Percentiles rank a stretch among this genome's conserved stretches.
phyloP scores from a whole-genome alignment of 768 basidiomycete species.

The Saitozyma sp. region DNA sequence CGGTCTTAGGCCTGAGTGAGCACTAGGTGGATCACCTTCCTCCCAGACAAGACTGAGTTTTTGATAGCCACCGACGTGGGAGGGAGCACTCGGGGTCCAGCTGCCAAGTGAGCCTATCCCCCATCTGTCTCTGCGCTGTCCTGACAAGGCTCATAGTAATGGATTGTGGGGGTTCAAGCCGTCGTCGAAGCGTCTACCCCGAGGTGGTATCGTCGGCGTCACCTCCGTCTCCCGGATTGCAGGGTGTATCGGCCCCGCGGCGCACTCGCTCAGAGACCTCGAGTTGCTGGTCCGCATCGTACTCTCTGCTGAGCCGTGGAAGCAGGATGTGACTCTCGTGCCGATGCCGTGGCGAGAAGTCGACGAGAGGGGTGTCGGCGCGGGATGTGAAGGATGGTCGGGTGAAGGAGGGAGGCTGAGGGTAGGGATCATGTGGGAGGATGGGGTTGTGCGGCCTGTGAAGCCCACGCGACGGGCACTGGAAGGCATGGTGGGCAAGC shows the following conservation, averaged over 20 bases:
- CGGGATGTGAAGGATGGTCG: background rate
- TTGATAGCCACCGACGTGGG: constrained; percentile 20
- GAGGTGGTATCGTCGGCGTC: background rate
- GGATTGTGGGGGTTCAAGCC: constrained; percentile 28
- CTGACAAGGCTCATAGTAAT: background rate
- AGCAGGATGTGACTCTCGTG: constrained; percentile 2
- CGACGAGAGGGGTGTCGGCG: background rate
- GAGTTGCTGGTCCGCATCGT: constrained; percentile 18
- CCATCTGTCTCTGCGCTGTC: background rate
- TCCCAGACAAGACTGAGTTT: too few species aligned
- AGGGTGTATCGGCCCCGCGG: constrained; percentile 20
- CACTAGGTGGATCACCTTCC: background rate
- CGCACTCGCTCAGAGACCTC: constrained; percentile 17
- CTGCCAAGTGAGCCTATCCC: background rate
- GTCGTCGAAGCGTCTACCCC: constrained; percentile 17
- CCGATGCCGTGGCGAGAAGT: constrained; percentile 21
- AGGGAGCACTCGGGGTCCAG: constrained; percentile 23
- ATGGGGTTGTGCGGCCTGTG: constrained; percentile 31
- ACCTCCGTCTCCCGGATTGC: background rate
- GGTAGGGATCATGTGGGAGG: constrained; percentile 31
- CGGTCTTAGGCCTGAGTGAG: constrained; percentile 12
- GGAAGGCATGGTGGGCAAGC: constrained; percentile 43
- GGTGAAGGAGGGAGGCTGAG: background rate
- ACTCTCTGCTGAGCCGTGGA: constrained; percentile 20
- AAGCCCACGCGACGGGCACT: constrained; percentile 50